Evolutionary conservation across 2,329 filamentous ascomycete species (phyloP).

Genomic region (Penicillium sp.): DNA sequence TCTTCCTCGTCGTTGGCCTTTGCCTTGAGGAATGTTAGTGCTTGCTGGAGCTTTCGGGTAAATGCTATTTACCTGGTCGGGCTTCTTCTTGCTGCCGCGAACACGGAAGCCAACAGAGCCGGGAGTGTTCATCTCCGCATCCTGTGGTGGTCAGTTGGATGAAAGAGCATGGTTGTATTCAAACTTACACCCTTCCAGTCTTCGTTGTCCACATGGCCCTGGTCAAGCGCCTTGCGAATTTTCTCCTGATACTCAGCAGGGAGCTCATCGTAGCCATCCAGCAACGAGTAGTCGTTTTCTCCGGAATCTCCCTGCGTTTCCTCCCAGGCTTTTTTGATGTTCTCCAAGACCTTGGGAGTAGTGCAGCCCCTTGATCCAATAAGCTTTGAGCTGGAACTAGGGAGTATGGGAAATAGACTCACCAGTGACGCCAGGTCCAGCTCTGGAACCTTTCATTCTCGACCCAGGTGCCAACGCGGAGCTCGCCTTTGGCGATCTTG

Average conservation of each 20-base stretch:
- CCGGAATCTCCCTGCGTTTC: slow-evolving; percentile 39
- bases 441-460: slow-evolving; percentile 54
- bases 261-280: slow-evolving; percentile 80
- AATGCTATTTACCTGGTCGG: slow-evolving; percentile 24
- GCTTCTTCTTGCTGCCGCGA: slow-evolving; percentile 32
- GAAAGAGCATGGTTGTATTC: slow-evolving; percentile 9
- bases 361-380: slow-evolving; percentile 69
- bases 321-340: slow-evolving; percentile 50
- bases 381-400: not conserved
- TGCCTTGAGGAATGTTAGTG: slow-evolving; percentile 10
- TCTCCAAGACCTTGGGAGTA: slow-evolving; percentile 65
- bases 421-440: slow-evolving; percentile 87
- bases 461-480: slow-evolving; percentile 72
- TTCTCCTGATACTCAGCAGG: slow-evolving; percentile 64
- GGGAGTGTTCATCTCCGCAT: slow-evolving; percentile 65
- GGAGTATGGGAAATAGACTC: slow-evolving; percentile 28
- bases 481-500: slow-evolving; percentile 73
- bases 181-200: slow-evolving; percentile 79
- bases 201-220: slow-evolving; percentile 75
- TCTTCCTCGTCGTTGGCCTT: slow-evolving; percentile 18
- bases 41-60: slow-evolving; percentile 11
- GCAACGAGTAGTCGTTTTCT: slow-evolving; percentile 55
- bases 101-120: slow-evolving; percentile 60
- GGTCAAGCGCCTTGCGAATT: slow-evolving; percentile 62
- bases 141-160: slow-evolving; percentile 45